phyloP scores from a whole-genome alignment of 345 rosid species.

The Salix purpurea region DNA sequence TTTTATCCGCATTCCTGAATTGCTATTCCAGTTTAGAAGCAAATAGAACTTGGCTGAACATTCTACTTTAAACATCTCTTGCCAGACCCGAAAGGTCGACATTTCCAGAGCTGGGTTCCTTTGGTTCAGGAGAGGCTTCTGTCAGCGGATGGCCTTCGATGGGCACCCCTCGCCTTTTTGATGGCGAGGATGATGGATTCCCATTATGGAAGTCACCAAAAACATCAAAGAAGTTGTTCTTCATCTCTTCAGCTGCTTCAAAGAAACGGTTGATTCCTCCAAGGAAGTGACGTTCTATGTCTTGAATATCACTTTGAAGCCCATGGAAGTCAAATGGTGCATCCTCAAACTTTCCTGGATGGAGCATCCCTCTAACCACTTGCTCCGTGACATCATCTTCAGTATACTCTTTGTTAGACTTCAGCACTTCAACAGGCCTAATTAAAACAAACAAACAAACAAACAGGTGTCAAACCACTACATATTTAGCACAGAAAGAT shows the following conservation, averaged over 20 bases:
- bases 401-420: constrained; percentile 74
- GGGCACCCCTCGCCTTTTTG: constrained; percentile 43
- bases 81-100: constrained; percentile 60
- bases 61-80: constrained; percentile 48
- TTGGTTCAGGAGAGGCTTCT: constrained; percentile 30
- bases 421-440: constrained; percentile 68
- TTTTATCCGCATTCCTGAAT: background rate
- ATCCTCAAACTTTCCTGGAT: constrained; percentile 23
- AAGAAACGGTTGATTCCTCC: constrained; percentile 57
- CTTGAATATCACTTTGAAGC: constrained; percentile 58
- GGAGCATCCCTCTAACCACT: constrained; percentile 36
- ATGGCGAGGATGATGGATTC: constrained; percentile 31
- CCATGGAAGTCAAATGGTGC: constrained; percentile 66
- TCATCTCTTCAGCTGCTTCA: constrained; percentile 73
- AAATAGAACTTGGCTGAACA: background rate
- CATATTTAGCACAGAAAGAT: background rate
- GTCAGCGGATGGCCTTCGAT: constrained; percentile 37
- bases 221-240: constrained; percentile 46
- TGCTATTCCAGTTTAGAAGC: background rate
- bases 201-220: constrained; percentile 37
- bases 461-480: background rate
- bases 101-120: constrained; percentile 26
- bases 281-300: constrained; percentile 52
- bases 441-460: constrained; percentile 2
- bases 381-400: constrained; percentile 84